phyloP scores from a whole-genome alignment of 2,329 filamentous ascomycete species.

The Ophiostoma sp. region DNA sequence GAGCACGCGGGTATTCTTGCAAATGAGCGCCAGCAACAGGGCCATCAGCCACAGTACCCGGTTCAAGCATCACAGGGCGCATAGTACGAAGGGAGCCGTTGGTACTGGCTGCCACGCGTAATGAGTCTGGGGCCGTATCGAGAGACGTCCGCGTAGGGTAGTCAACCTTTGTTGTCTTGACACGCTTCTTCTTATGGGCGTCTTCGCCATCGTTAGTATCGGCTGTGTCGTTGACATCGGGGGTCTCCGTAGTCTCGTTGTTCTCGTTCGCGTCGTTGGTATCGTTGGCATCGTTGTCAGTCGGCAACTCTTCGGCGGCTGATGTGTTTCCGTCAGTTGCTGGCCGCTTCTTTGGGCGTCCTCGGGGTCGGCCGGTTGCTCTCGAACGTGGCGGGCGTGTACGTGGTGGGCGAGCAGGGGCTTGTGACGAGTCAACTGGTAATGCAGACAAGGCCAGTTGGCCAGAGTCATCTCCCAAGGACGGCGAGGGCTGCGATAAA shows the following conservation, averaged over 20 bases:
- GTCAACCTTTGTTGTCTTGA: slow-evolving; percentile 69
- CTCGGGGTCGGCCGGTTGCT: slow-evolving; percentile 50
- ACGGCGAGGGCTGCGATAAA: not conserved
- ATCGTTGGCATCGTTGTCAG: slow-evolving; percentile 33
- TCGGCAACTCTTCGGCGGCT: slow-evolving; percentile 56
- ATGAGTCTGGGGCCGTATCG: slow-evolving; percentile 67
- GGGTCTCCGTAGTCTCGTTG: slow-evolving; percentile 37
- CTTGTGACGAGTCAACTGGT: slow-evolving; percentile 22
- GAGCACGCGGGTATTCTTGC: slow-evolving; percentile 68
- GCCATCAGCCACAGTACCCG: slow-evolving; percentile 29
- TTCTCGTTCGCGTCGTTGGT: slow-evolving; percentile 44
- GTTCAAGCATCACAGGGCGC: slow-evolving; percentile 59
- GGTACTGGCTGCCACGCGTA: slow-evolving; percentile 86
- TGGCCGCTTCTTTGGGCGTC: slow-evolving; percentile 51
- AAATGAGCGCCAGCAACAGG: slow-evolving; percentile 47
- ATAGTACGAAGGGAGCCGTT: slow-evolving; percentile 82
- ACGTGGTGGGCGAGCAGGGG: slow-evolving; percentile 37
- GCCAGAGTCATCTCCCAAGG: slow-evolving; percentile 14
- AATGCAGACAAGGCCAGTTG: not conserved
- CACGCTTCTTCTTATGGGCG: slow-evolving; percentile 63
- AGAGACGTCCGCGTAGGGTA: slow-evolving; percentile 55
- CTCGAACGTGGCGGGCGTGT: slow-evolving; percentile 35
- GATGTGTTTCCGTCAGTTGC: slow-evolving; percentile 61
- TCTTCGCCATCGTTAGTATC: slow-evolving; percentile 50
- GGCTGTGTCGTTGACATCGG: slow-evolving; percentile 31